Conservation (phyloP, 768 basidiomycete species). For the Tricholoma sp. region DNA sequence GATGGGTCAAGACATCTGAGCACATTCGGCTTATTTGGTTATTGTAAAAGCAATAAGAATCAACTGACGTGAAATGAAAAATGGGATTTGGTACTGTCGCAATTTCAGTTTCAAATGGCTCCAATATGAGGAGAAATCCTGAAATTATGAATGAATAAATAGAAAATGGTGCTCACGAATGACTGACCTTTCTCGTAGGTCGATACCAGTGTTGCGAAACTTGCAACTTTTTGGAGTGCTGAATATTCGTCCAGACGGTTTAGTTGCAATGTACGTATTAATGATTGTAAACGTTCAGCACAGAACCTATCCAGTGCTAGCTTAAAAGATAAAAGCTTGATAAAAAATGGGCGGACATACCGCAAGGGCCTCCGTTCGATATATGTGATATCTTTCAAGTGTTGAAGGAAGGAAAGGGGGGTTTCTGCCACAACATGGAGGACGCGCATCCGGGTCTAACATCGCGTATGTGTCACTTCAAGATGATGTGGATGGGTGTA, state of each 20-base stretch:
- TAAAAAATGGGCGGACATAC: constrained; percentile 37
- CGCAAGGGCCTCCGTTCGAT: constrained; percentile 91
- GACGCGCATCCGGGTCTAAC: constrained; percentile 96
- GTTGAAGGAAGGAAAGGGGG: constrained; percentile 92
- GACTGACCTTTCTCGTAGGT: constrained; percentile 91
- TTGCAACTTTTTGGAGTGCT: constrained; percentile 90
- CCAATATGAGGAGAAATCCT: constrained; percentile 96
- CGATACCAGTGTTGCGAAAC: constrained; percentile 93
- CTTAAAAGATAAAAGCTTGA: neutral
- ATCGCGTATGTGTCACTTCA: neutral
- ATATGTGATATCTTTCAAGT: constrained; percentile 97
- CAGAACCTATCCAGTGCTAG: constrained; percentile 64
- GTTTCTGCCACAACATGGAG: constrained; percentile 98
- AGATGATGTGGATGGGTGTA: neutral
- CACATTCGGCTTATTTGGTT: constrained; percentile 9
- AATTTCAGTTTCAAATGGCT: constrained; percentile 98
- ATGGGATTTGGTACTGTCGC: constrained; percentile 98
- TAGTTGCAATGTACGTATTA: constrained; percentile 89
- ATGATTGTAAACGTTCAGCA: constrained; percentile 89
- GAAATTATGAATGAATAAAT: constrained; percentile 1
- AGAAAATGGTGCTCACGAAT: constrained; percentile 4
- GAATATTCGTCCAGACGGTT: constrained; percentile 88
- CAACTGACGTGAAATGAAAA: constrained; percentile 88
- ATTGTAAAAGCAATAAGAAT: constrained; percentile 2
- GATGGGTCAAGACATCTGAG: constrained; percentile 93